Conservation (phyloP, 768 basidiomycete genomes). For the Infundibulicybe gibba region DNA sequence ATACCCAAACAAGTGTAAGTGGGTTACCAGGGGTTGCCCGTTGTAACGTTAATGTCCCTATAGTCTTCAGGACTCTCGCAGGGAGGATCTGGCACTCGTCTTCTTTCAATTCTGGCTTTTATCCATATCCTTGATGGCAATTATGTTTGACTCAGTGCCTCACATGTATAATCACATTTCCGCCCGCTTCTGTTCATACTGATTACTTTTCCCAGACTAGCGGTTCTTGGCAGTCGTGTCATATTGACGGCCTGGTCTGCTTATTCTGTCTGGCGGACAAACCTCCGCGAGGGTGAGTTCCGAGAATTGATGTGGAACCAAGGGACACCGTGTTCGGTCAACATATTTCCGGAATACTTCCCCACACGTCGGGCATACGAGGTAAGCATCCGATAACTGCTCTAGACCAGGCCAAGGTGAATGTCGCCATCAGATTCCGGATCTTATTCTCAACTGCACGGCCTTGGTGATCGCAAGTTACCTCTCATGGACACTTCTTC, state of each 20-base stretch:
- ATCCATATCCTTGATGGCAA: conserved; percentile 43
- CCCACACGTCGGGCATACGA: conserved; percentile 33
- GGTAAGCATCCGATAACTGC: conserved; percentile 22
- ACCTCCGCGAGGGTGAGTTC: conserved; percentile 27
- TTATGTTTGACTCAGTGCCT: conserved; percentile 49
- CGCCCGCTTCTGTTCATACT: background rate
- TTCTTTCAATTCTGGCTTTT: conserved; percentile 54
- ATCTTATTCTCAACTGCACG: conserved; percentile 40
- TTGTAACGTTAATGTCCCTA: background rate
- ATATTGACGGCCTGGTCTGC: conserved; percentile 47
- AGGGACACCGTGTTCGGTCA: conserved; percentile 44
- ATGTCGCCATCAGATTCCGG: conserved; percentile 36
- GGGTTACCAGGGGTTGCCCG: background rate
- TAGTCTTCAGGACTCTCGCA: conserved; percentile 38
- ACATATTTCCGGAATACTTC: conserved; percentile 46
- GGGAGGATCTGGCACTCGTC: conserved; percentile 46
- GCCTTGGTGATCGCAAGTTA: conserved; percentile 37
- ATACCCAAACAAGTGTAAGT: conserved; percentile 42
- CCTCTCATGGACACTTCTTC: conserved; percentile 43
- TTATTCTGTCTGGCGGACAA: conserved; percentile 47
- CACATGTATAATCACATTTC: conserved; percentile 38
- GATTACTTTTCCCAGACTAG: conserved; percentile 28
- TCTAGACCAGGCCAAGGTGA: background rate
- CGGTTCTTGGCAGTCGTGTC: conserved; percentile 43
- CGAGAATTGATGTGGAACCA: conserved; percentile 30